Evolutionary conservation across 345 rosid genomes (phyloP).

Genomic region (Bruguiera sexangula): DNA sequence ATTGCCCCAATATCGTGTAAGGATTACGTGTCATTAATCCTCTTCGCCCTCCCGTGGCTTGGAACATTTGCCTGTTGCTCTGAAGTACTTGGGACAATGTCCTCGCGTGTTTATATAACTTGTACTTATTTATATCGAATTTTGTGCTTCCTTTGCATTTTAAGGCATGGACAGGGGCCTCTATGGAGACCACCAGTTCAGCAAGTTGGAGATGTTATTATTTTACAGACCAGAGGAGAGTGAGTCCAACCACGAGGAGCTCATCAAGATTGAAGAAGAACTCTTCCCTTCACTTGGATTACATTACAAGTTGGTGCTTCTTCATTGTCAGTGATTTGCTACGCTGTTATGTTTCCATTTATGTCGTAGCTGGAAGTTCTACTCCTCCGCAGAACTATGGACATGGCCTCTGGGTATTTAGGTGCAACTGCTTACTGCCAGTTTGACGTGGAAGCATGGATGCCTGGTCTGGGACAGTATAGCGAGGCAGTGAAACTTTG

Average conservation of each 20-base stretch:
- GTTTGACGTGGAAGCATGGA: constrained; percentile 97
- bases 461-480: constrained; percentile 87
- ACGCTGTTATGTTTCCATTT: not conserved
- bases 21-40: not conserved
- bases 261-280: constrained; percentile 82
- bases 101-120: not conserved
- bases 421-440: constrained; percentile 95
- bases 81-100: not conserved
- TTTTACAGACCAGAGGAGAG: constrained; percentile 77
- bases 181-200: constrained; percentile 89
- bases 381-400: constrained; percentile 55
- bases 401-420: constrained; percentile 81
- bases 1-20: not conserved
- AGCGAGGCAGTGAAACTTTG: constrained; percentile 62
- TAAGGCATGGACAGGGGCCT: constrained; percentile 60
- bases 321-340: constrained; percentile 1
- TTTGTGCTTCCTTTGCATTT: not conserved
- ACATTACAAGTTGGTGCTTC: constrained; percentile 58
- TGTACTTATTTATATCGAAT: not conserved
- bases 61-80: not conserved
- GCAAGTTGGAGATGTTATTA: constrained; percentile 89
- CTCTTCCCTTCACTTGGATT: constrained; percentile 72
- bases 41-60: not conserved
- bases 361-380: constrained; percentile 2
- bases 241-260: constrained; percentile 65